Percentiles rank a stretch among this genome's conserved stretches.
Conservation (phyloP, 148 eudicot genomes). For the Euryodendron excelsum region DNA sequence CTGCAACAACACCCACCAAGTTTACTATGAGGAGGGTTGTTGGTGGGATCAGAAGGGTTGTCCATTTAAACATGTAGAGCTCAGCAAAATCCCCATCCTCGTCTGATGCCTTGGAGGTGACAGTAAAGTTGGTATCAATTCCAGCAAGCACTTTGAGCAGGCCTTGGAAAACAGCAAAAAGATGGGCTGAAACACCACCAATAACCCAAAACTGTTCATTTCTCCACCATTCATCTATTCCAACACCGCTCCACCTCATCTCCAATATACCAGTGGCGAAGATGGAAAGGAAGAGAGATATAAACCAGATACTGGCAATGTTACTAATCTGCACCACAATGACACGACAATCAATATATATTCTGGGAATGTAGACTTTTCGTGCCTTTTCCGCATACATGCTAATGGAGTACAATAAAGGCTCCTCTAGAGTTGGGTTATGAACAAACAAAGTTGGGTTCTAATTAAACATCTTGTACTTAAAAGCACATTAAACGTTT, state of each 20-base stretch:
- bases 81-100: conserved; percentile 78
- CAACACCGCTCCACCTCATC: conserved; percentile 83
- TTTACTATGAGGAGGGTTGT: conserved; percentile 71
- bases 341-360: background rate
- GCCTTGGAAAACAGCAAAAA: conserved; percentile 79
- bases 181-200: conserved; percentile 76
- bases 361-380: background rate
- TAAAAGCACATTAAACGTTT: background rate
- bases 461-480: too few relatives aligned
- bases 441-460: too few relatives aligned
- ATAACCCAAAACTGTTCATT: conserved; percentile 90
- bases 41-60: conserved; percentile 73
- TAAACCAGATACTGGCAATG: conserved; percentile 71
- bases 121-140: conserved; percentile 77
- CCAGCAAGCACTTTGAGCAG: conserved; percentile 74
- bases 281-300: conserved; percentile 64
- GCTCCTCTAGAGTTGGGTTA: too few relatives aligned
- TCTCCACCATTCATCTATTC: conserved; percentile 84
- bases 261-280: conserved; percentile 72
- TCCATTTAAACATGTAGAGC: conserved; percentile 81
- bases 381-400: too few relatives aligned
- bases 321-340: conserved; percentile 55
- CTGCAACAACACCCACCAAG: conserved; percentile 77
- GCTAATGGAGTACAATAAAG: too few relatives aligned
- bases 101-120: conserved; percentile 73